phyloP scores from a whole-genome alignment of 2,329 filamentous ascomycete species.

The Exophiala spinifera region DNA sequence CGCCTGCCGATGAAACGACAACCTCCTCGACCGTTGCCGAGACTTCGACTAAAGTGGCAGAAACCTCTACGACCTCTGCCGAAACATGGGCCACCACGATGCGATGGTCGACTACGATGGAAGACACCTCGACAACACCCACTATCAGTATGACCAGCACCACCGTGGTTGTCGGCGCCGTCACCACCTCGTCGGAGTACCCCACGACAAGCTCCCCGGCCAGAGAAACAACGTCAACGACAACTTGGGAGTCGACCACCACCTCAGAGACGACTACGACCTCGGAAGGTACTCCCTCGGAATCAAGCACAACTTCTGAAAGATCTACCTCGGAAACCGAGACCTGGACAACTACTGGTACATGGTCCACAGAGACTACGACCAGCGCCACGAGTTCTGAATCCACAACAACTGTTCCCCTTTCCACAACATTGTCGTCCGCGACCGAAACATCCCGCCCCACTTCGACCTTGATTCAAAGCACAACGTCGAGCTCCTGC shows the following conservation, averaged over 20 bases:
- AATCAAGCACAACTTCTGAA: background rate
- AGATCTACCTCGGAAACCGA: too few species aligned
- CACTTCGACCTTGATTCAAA: background rate
- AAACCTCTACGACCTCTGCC: slow-evolving; percentile 8
- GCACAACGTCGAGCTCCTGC: background rate
- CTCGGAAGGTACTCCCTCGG: too few species aligned
- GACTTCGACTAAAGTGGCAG: background rate
- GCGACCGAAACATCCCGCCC: slow-evolving; percentile 3
- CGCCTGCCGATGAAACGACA: background rate
- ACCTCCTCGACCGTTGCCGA: background rate
- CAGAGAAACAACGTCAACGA: slow-evolving; percentile 5
- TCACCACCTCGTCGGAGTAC: background rate
- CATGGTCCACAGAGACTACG: too few species aligned
- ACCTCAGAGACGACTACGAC: background rate
- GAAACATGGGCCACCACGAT: background rate
- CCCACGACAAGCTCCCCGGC: background rate
- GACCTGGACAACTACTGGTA: too few species aligned
- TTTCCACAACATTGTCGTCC: too few species aligned
- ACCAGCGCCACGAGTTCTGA: too few species aligned
- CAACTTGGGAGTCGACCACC: background rate
- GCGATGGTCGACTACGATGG: background rate
- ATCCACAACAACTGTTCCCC: too few species aligned
- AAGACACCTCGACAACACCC: background rate
- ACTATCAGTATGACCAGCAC: background rate
- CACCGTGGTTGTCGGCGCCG: background rate